Conservation (phyloP, 441 rosid genomes). For the Euphorbia celastroides region DNA sequence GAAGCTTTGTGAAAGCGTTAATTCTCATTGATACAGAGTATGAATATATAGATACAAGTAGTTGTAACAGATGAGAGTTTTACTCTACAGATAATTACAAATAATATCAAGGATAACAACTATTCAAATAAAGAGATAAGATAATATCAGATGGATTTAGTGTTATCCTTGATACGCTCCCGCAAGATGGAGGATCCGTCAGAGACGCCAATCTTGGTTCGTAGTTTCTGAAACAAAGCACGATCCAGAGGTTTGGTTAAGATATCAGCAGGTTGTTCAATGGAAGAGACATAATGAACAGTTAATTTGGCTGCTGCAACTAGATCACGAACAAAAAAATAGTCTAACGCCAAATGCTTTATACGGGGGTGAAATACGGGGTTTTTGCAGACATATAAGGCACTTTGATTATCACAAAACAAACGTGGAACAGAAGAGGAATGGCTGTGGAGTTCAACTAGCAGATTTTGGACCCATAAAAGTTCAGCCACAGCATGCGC, state of each 20-base stretch:
- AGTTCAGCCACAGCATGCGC: neutral
- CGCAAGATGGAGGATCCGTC: neutral
- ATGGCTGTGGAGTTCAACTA: neutral
- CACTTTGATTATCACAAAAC: neutral
- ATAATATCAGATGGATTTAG: no score
- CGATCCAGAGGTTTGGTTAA: neutral
- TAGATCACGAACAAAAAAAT: neutral
- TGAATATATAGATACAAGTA: no score
- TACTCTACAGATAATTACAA: no score
- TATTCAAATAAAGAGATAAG: no score
- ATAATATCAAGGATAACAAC: no score
- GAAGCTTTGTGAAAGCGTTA: no score
- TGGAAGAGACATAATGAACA: neutral
- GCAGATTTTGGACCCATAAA: neutral
- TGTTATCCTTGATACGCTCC: neutral
- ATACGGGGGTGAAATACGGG: neutral
- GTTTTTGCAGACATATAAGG: neutral
- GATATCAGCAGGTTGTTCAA: neutral
- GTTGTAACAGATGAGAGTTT: no score
- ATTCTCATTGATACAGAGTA: no score
- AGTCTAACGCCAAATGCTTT: neutral
- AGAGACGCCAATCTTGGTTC: no score
- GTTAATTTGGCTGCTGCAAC: no score
- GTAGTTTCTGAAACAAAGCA: neutral
- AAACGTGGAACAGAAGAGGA: neutral